Base-by-base conservation (phyloP, 2,329 filamentous ascomycete species). In the Bipolaris oryzae region DNA sequence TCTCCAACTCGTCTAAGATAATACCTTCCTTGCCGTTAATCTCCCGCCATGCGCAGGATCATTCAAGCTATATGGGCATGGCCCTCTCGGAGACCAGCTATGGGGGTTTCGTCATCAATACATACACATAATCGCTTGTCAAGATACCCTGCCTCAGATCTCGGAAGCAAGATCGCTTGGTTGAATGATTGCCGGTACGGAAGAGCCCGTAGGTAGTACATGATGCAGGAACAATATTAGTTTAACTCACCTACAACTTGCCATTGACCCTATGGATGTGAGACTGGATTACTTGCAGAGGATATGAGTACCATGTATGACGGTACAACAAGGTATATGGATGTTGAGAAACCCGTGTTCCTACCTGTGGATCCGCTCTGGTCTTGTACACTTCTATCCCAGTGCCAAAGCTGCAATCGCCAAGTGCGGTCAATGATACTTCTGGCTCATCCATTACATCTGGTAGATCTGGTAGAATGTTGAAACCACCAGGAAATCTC, bases 141-240 rank as follows among this genome's bases (percentile, higher is more conserved):
- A 10, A 35, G 33, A 25, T 48, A 25, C 45, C 45, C 45, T 48
- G 20, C 20, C 45, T 11, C 37, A 7, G 45, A 48, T 48, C 45
- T 25, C 20, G 20, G 45, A 11, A 48, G 15, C 21, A 4, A 15
- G 6, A 15, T 9, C 15, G 21, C 4, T 37, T 48, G 20, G 21
- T 48, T 35, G 31, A 34, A 28, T 6, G 39, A 11, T 15, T 42
- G 20, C 39, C 9, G 42, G 5, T 25, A 23, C 33, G 21, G 20
- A n/a, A 28, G 20, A 37, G 21, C 21, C 39, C 34, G 45, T 33
- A 7, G 7, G 5, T 25, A 20, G 45, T 15, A 31, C 20, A 28
- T 23, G 9, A 48, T 25, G 45, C 45, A 48, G 45, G 45, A 38
- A 48, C 33, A 35, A n/a, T n/a, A 21, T 33, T 9, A 16, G 31